Evolutionary conservation across 257 asterid genomes (phyloP).

Genomic region (Plantago major): DNA sequence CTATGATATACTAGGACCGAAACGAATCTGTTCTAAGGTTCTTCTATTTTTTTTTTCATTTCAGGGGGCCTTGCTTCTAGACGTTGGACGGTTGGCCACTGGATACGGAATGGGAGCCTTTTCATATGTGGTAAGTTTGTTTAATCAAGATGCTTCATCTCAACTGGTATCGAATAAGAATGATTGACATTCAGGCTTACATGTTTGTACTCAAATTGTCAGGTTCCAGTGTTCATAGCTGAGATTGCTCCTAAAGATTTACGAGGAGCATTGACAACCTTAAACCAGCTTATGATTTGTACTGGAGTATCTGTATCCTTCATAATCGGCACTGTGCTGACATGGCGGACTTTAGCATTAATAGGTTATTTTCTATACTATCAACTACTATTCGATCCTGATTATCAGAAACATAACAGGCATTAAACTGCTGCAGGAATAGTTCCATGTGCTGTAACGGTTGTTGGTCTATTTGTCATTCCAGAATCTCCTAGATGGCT

Average conservation of each 20-base stretch:
- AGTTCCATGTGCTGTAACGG: slow-evolving; percentile 49
- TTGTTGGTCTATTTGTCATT: slow-evolving; percentile 59
- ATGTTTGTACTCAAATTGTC: slow-evolving; percentile 14
- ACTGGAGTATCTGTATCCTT: slow-evolving; percentile 83
- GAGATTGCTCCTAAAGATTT: slow-evolving; percentile 87
- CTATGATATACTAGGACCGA: slow-evolving; percentile 2
- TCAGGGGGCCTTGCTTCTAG: slow-evolving; percentile 60
- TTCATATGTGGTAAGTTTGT: slow-evolving; percentile 61
- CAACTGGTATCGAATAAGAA: not conserved
- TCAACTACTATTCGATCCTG: not conserved
- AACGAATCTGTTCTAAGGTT: slow-evolving; percentile 7
- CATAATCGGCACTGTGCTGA: slow-evolving; percentile 71
- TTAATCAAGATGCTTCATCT: slow-evolving; percentile 14
- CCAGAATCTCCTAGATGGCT: slow-evolving; percentile 96
- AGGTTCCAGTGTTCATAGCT: slow-evolving; percentile 96
- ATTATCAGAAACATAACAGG: slow-evolving; percentile 1
- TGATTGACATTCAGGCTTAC: slow-evolving; percentile 1
- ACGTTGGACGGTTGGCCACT: slow-evolving; percentile 96
- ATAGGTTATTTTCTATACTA: slow-evolving; percentile 37
- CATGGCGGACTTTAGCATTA: slow-evolving; percentile 78
- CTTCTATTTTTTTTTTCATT: no score
- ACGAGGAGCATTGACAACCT: slow-evolving; percentile 85
- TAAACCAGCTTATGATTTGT: slow-evolving; percentile 89
- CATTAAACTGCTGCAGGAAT: slow-evolving; percentile 29
- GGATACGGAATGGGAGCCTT: slow-evolving; percentile 97